phyloP scores from a whole-genome alignment of 2,329 filamentous ascomycete species.

The Ophiocordyceps australis region DNA sequence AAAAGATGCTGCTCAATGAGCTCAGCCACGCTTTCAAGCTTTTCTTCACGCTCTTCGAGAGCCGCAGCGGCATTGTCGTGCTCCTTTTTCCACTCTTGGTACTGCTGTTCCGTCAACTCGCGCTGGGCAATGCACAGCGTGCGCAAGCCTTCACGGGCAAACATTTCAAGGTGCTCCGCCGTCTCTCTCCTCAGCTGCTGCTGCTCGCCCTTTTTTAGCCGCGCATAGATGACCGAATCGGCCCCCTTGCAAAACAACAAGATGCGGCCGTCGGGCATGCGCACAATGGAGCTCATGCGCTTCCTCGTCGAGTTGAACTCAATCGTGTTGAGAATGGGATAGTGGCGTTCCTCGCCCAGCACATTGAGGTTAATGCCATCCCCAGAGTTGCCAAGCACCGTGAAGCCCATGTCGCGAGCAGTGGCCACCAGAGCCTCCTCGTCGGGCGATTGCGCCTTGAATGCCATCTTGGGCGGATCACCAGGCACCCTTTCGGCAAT shows the following conservation, averaged over 20 bases:
- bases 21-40: conserved; percentile 77
- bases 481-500: conserved; percentile 80
- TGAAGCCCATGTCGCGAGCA: conserved; percentile 88
- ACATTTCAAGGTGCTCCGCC: conserved; percentile 90
- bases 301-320: conserved; percentile 97
- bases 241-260: conserved; percentile 93
- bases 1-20: conserved; percentile 79
- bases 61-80: conserved; percentile 78
- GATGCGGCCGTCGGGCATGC: conserved; percentile 83
- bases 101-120: conserved; percentile 66
- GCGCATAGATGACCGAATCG: conserved; percentile 91
- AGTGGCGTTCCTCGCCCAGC: conserved; percentile 69
- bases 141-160: conserved; percentile 83
- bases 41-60: conserved; percentile 76
- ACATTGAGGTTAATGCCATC: conserved; percentile 77
- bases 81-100: conserved; percentile 65
- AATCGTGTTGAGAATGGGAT: conserved; percentile 79
- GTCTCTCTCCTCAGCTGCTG: conserved; percentile 65
- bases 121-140: conserved; percentile 87
- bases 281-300: conserved; percentile 91
- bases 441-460: conserved; percentile 94
- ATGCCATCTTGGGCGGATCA: conserved; percentile 79
- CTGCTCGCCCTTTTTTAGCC: conserved; percentile 72
- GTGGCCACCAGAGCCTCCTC: conserved; percentile 90
- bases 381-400: conserved; percentile 61